Evolutionary conservation across 164 flowering plant species (phyloP), one percentile per base, ranked within the genome.

Genomic region (Umbilicus rupestris): DNA sequence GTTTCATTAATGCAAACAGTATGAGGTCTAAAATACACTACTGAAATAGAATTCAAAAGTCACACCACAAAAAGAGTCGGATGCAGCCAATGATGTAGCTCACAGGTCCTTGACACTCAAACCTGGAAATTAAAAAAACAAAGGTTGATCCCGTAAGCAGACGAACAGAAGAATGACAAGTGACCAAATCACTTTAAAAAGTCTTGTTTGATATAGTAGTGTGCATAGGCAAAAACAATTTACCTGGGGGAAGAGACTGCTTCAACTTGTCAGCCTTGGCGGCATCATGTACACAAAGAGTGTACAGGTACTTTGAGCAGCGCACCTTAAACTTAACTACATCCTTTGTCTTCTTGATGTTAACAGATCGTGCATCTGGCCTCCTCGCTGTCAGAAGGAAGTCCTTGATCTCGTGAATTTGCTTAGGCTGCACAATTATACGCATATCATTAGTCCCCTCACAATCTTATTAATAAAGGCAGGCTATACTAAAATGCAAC

Each of bases 231-330:
- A n/a, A n/a, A n/a, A n/a, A n/a, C n/a, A n/a, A n/a, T n/a, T n/a
- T 26, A 82, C 84, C 83, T 69, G 80, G 83, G 17, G 91, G 88
- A 73, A 86, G 90, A 20, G 88, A 86, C 33, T 86, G 90, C 84
- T 86, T 86, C 85, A 86, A 73, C 79, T 86, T 86, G 68, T 84
- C 84, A 16, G 91, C 88, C 79, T 86, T 86, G 73, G 84, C 88
- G 1, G 80, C 42, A 70, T 82, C 86, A 55, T 75, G 79, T 33
- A 86, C 90, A 62, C 87, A 81, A 1, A 81, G 84, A 0, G 87
- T 86, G 82, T 86, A 81, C 2, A 86, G 82, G 75, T 86, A 86
- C 79, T 73, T 84, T 50, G 87, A 84, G 82, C 87, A 86, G 16
- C 90, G 78, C 64, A 84, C 90, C 84, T 86, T 84, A 69, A 86